Evolutionary conservation across 345 rosid species (phyloP).

Genomic region (Fremontodendron californicum): DNA sequence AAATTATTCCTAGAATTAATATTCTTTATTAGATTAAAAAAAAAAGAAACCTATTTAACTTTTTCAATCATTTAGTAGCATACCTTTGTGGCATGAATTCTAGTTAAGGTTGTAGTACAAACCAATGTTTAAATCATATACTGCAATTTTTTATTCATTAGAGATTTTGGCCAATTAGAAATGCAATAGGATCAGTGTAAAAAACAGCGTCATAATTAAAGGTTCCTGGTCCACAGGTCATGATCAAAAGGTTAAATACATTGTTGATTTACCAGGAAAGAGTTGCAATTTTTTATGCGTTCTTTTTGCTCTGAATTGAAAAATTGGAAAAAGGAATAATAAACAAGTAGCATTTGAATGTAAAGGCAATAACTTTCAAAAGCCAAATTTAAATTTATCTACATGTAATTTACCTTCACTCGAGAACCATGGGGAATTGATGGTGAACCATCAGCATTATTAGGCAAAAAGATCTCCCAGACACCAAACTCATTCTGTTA

Average conservation of each 20-base stretch:
- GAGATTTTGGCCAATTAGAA: not conserved
- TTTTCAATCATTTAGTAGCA: not conserved
- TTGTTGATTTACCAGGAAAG: not conserved
- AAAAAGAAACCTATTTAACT: not conserved
- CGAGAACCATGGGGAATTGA: constrained; percentile 97
- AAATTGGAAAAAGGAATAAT: not conserved
- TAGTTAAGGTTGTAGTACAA: not conserved
- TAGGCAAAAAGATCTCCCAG: constrained; percentile 96
- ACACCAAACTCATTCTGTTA: constrained; percentile 87
- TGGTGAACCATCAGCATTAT: constrained; percentile 81
- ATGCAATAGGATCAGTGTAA: not conserved
- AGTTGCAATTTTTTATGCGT: not conserved
- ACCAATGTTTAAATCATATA: not conserved
- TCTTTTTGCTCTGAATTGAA: not conserved
- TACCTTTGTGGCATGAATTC: not conserved
- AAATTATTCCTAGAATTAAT: not conserved
- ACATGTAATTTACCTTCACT: constrained; percentile 63
- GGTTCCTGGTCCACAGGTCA: not conserved
- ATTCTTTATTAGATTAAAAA: not conserved
- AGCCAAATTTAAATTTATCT: constrained; percentile 1
- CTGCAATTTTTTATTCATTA: not conserved
- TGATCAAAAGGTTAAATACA: not conserved
- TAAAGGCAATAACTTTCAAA: not conserved
- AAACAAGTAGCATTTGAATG: not conserved
- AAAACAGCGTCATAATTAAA: not conserved